Conservation (phyloP, 176 grass and related monocot genomes). For the Lolium rigidum region DNA sequence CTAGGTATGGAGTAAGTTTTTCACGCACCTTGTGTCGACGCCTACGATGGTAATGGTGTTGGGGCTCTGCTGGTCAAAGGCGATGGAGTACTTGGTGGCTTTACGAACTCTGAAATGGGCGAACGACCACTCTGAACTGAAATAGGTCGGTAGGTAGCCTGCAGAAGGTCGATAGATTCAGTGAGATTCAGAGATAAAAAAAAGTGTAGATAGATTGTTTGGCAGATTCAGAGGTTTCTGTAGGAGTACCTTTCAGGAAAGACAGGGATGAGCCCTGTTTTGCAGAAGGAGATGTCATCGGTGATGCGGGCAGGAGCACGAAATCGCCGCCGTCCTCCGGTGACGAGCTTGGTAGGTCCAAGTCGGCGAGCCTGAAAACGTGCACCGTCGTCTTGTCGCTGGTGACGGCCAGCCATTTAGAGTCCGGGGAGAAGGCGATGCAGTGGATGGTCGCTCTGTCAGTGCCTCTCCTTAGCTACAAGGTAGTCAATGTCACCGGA, state of each 20-base stretch:
- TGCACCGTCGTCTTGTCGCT: slow-evolving; percentile 86
- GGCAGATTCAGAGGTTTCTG: neutral
- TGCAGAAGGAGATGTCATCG: neutral
- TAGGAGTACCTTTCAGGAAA: slow-evolving; percentile 12
- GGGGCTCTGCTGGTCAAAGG: slow-evolving; percentile 55
- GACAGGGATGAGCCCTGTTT: slow-evolving; percentile 5
- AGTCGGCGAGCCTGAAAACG: slow-evolving; percentile 56
- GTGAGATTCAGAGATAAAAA: neutral
- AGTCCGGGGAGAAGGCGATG: slow-evolving; percentile 73
- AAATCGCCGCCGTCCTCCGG: slow-evolving; percentile 21
- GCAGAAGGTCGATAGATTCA: neutral
- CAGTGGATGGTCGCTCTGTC: slow-evolving; percentile 71
- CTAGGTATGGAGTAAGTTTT: neutral
- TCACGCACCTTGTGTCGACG: slow-evolving; percentile 72
- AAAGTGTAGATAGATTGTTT: neutral
- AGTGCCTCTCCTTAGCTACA: slow-evolving; percentile 72
- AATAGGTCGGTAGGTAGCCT: slow-evolving; percentile 67
- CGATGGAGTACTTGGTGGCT: slow-evolving; percentile 57
- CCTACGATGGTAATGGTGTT: slow-evolving; percentile 68
- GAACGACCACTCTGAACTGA: slow-evolving; percentile 72
- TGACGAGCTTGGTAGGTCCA: slow-evolving; percentile 37
- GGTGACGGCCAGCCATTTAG: slow-evolving; percentile 75
- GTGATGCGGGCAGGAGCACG: neutral
- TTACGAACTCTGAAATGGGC: slow-evolving; percentile 64
- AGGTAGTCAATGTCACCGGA: neutral